Evolutionary conservation across 2,329 filamentous ascomycete genomes (phyloP).

Genomic region (Clarireedia homoeocarpa): DNA sequence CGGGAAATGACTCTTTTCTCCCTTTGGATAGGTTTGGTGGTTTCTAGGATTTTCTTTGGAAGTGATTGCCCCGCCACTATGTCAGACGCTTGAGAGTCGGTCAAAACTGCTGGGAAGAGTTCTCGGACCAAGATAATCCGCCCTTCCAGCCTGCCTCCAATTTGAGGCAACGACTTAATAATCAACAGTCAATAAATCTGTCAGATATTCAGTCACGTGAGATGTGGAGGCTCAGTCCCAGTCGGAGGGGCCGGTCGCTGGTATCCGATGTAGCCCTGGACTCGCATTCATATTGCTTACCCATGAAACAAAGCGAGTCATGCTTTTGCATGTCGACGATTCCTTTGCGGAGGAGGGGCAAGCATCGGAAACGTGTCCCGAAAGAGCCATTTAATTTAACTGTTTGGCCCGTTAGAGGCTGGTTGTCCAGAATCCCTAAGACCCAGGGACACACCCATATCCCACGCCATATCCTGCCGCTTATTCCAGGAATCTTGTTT

Average conservation of each 20-base stretch:
- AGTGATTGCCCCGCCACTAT: conserved; percentile 2
- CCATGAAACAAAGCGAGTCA: too few species aligned
- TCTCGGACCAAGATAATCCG: background rate
- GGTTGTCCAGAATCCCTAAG: too few species aligned
- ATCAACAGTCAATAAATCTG: too few species aligned
- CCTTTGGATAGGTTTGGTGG: background rate
- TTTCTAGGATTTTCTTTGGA: background rate
- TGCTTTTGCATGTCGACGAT: background rate
- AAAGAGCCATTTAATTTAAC: background rate
- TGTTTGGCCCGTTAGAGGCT: background rate
- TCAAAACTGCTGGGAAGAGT: background rate
- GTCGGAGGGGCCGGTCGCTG: too few species aligned
- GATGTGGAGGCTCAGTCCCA: too few species aligned
- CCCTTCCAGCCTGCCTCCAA: background rate
- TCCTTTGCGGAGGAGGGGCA: background rate
- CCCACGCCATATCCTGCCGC: too few species aligned
- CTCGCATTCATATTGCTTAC: too few species aligned
- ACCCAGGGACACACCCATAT: too few species aligned
- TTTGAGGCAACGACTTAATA: too few species aligned
- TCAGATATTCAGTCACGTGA: too few species aligned
- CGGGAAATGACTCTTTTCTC: background rate
- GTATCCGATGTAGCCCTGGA: too few species aligned
- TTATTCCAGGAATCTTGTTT: background rate
- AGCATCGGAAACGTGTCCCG: background rate
- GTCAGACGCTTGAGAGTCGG: background rate